Conservation (phyloP, 257 asterid genomes). For the Solanum phureja region DNA sequence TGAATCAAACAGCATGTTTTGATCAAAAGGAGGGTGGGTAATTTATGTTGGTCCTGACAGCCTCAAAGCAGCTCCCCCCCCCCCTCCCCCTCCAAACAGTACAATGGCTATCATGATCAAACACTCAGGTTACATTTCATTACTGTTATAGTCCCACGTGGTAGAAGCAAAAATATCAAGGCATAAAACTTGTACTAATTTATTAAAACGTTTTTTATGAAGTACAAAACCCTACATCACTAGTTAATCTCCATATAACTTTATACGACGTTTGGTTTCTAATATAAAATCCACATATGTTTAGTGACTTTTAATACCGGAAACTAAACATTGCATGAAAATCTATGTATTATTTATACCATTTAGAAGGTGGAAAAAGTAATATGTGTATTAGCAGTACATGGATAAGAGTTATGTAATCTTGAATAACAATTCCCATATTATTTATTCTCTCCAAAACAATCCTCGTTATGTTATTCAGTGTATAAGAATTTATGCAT, state of each 20-base stretch:
- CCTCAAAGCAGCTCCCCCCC: background rate
- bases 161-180: background rate
- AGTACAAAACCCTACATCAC: background rate
- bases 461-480: background rate
- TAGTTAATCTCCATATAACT: background rate
- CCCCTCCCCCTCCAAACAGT: background rate
- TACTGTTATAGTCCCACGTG: background rate
- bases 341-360: background rate
- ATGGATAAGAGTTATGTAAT: background rate
- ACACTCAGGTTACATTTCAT: background rate
- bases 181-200: background rate
- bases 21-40: background rate
- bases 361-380: background rate
- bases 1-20: background rate
- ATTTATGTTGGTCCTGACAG: background rate
- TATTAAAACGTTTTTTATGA: background rate
- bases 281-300: too few species aligned
- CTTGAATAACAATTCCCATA: background rate
- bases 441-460: background rate
- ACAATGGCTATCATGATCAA: background rate
- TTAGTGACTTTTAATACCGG: background rate
- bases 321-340: background rate
- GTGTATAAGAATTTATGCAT: background rate
- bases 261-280: too few species aligned
- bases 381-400: background rate